Evolutionary conservation across 2,329 filamentous ascomycete genomes (phyloP), one percentile per base, ranked within the genome.

Genomic region (Fusarium phyllophilum): DNA sequence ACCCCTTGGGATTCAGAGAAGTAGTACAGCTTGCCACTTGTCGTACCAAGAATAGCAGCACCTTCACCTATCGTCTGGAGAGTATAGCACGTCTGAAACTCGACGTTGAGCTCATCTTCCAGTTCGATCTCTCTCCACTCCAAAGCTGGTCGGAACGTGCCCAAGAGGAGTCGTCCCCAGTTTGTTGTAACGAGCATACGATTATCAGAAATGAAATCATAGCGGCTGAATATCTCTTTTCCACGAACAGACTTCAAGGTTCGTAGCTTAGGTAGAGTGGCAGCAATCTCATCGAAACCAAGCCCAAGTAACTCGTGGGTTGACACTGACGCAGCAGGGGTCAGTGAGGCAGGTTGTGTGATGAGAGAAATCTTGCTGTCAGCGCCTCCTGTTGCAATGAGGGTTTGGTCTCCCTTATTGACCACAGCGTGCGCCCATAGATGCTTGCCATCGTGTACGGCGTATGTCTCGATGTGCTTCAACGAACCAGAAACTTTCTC

Each of bases 401-500:
- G 70, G 1, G 85, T 80, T 20, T 80, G 74, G 2, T 79, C 76
- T 5, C 78, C 75, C 67, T 73, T 67, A 34, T 64, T 64, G 6
- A 81, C 75, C 13, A 87, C 68, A 18, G 89, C 89, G 42, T 91
- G 86, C 0, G 95, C 91, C 95, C 96, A 98, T 12, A 98, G 91
- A 79, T 98, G 95, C 82, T 98, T 99, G 12, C 96, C 96, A 39
- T 86, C 87, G 79, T 98, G 95, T 68, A 90, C 89, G 6, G 88
- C 86, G 56, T 90, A 88, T 13, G 87, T 89, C 5, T 86, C 84
- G 5, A 86, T 79, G 57, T 93, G 88, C 18, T 81, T 81, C 48
- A 94, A 80, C 11, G 74, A 81, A 1, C 74, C 76, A 5, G 52
- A 72, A 12, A 62, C 26, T 22, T 39, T 58, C 36, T 39, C 68